Conservation (phyloP, 495 filamentous ascomycete genomes). For the Penicillium waksmanii region DNA sequence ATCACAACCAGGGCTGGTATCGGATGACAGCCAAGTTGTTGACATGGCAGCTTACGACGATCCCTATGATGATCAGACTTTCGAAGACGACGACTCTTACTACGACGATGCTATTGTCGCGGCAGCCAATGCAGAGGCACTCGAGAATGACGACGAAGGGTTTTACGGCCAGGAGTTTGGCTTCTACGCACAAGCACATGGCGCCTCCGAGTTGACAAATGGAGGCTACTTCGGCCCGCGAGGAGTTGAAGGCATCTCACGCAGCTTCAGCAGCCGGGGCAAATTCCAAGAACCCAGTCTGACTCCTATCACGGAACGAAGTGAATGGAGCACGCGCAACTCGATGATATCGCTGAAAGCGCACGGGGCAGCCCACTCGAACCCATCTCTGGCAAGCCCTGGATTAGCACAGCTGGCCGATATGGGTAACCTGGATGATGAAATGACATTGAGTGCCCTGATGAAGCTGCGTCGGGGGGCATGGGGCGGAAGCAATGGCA, state of each 20-base stretch:
- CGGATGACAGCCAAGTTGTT: constrained; percentile 51
- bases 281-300: constrained; percentile 84
- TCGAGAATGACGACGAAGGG: constrained; percentile 88
- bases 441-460: constrained; percentile 71
- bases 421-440: constrained; percentile 67
- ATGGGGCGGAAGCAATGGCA: constrained; percentile 81
- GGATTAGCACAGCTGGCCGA: constrained; percentile 74
- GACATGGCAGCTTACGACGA: constrained; percentile 44
- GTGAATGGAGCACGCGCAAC: constrained; percentile 94
- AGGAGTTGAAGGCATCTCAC: constrained; percentile 61
- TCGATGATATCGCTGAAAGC: constrained; percentile 76
- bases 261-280: constrained; percentile 70
- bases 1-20: constrained; percentile 52
- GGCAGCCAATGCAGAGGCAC: constrained; percentile 88
- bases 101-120: constrained; percentile 91
- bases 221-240: constrained; percentile 91
- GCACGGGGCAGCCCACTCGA: constrained; percentile 50
- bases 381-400: constrained; percentile 54
- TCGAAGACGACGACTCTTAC: constrained; percentile 62
- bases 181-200: constrained; percentile 80
- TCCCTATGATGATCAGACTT: constrained; percentile 57
- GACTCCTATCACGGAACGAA: constrained; percentile 94
- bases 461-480: constrained; percentile 73
- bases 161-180: constrained; percentile 97
- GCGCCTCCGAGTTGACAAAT: constrained; percentile 61